A percentile compares a stretch with the other conserved stretches of the same genome.
Conservation (phyloP, 768 basidiomycete genomes). For the Leucocoprinus leucothites region DNA sequence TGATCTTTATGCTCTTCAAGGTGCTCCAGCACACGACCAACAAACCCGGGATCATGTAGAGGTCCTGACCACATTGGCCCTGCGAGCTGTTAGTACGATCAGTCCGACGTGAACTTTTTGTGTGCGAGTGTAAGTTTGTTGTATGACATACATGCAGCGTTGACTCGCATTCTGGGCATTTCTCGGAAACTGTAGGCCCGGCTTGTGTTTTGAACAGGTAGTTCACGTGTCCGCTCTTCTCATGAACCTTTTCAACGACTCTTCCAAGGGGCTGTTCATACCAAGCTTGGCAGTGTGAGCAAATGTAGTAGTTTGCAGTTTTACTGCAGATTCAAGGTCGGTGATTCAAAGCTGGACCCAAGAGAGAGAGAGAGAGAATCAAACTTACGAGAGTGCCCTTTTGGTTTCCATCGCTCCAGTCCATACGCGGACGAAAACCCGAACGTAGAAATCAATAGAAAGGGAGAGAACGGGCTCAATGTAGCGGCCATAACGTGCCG, state of each 20-base stretch:
- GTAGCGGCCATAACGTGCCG: constrained; percentile 88
- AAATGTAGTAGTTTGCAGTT: constrained; percentile 82
- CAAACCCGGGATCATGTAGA: constrained; percentile 75
- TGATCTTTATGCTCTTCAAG: constrained; percentile 56
- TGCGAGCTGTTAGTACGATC: constrained; percentile 55
- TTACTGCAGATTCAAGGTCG: constrained; percentile 50
- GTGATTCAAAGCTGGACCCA: neutral
- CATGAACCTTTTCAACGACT: constrained; percentile 57
- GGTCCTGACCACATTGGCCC: constrained; percentile 98
- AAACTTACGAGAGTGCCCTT: constrained; percentile 65
- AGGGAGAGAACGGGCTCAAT: constrained; percentile 87
- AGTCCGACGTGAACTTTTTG: neutral
- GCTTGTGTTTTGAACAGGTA: constrained; percentile 66
- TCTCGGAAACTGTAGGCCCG: constrained; percentile 63
- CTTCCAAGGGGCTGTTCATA: constrained; percentile 86
- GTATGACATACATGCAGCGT: constrained; percentile 61
- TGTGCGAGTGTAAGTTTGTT: neutral
- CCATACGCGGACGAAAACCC: constrained; percentile 81
- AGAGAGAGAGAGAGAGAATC: neutral
- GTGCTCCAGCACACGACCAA: constrained; percentile 71
- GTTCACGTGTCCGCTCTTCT: constrained; percentile 54
- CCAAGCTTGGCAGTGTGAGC: constrained; percentile 77
- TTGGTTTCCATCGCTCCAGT: constrained; percentile 83
- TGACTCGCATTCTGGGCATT: constrained; percentile 82
- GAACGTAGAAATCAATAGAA: constrained; percentile 97